Percentiles rank a stretch among this genome's conserved stretches.
phyloP scores from a whole-genome alignment of 2,329 filamentous ascomycete genomes.

The Raffaelea ambrosiae region DNA sequence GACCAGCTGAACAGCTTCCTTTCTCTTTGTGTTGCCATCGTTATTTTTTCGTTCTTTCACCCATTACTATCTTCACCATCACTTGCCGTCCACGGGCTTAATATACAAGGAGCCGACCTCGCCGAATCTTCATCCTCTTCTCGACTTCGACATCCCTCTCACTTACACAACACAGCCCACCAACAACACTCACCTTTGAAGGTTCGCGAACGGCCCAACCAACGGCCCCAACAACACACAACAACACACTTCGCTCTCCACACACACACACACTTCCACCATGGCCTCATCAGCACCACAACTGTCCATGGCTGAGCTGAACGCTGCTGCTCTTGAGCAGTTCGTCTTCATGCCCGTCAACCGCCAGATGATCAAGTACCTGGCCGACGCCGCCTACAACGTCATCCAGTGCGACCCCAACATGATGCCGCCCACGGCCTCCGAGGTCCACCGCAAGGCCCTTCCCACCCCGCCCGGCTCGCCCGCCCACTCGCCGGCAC shows the following conservation, averaged over 20 bases:
- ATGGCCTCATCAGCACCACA: slow-evolving; percentile 39
- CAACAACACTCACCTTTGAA: background rate
- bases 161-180: background rate
- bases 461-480: slow-evolving; percentile 38
- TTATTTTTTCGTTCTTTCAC: background rate
- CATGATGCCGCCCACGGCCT: slow-evolving; percentile 40
- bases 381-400: slow-evolving; percentile 63
- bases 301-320: slow-evolving; percentile 48
- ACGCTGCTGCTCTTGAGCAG: slow-evolving; percentile 67
- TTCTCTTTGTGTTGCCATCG: slow-evolving; percentile 1
- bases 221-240: background rate
- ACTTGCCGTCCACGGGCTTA: no score
- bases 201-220: background rate
- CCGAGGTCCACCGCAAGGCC: slow-evolving; percentile 15
- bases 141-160: background rate
- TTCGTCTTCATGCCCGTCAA: slow-evolving; percentile 73
- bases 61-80: no score
- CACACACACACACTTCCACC: slow-evolving; percentile 14
- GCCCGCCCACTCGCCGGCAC: slow-evolving; percentile 28
- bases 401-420: slow-evolving; percentile 71
- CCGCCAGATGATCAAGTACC: slow-evolving; percentile 67
- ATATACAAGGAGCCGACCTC: background rate
- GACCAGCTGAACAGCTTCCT: background rate
- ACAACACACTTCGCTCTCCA: background rate
- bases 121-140: background rate